Conservation (phyloP, 2,329 filamentous ascomycete genomes). For the Fusarium falciforme region DNA sequence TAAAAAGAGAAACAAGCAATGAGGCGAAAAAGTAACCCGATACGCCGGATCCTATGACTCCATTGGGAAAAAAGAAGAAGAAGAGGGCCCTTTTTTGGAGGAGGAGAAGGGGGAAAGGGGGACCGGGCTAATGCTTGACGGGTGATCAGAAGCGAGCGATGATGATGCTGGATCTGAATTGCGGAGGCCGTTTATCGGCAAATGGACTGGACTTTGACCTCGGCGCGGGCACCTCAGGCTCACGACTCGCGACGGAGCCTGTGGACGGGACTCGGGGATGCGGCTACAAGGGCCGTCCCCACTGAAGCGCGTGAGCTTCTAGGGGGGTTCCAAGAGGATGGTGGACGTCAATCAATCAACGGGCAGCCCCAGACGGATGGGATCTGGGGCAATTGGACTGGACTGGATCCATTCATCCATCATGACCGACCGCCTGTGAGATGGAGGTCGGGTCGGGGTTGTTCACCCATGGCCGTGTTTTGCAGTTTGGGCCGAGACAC, state of each 20-base stretch:
- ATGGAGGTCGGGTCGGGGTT: neutral
- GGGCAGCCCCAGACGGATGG: neutral
- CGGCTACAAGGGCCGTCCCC: conserved; percentile 31
- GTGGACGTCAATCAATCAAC: neutral
- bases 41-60: conserved; percentile 36
- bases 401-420: neutral
- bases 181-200: conserved; percentile 37
- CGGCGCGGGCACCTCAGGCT: conserved; percentile 20
- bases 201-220: conserved; percentile 26
- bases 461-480: neutral
- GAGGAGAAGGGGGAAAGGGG: conserved; percentile 14
- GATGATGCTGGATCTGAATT: conserved; percentile 31
- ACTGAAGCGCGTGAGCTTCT: conserved; percentile 18
- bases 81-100: conserved; percentile 20
- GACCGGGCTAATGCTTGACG: conserved; percentile 10
- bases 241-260: conserved; percentile 3
- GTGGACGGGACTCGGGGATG: conserved; percentile 15
- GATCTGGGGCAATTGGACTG: neutral
- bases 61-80: conserved; percentile 32
- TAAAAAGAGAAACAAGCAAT: conserved; percentile 4
- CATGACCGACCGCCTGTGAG: neutral
- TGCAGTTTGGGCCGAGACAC: conserved; percentile 24
- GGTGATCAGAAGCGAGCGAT: conserved; percentile 37
- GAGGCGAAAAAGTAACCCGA: conserved; percentile 13
- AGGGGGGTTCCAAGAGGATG: conserved; percentile 6